Percentiles rank a stretch among this genome's conserved stretches.
phyloP scores from a whole-genome alignment of 2,329 filamentous ascomycete genomes.

The Xylaria arbuscula region DNA sequence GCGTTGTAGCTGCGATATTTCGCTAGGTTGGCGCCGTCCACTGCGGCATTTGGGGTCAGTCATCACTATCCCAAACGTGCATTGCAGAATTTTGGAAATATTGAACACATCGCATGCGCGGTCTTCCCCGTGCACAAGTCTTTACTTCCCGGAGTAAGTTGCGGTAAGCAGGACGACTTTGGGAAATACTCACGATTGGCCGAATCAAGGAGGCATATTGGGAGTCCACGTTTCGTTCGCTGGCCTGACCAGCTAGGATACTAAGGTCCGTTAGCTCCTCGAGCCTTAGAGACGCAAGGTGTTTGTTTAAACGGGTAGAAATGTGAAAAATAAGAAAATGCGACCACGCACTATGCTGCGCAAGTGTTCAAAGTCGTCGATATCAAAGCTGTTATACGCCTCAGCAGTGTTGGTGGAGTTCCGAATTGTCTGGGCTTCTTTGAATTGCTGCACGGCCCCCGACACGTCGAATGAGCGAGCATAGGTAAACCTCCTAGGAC shows the following conservation, averaged over 20 bases:
- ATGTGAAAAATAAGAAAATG: neutral
- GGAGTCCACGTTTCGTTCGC: slow-evolving; percentile 27
- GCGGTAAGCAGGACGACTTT: neutral
- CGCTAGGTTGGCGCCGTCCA: slow-evolving; percentile 27
- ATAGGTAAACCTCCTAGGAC: slow-evolving; percentile 22
- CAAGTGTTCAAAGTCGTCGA: slow-evolving; percentile 31
- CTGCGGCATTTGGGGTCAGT: slow-evolving; percentile 16
- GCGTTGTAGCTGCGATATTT: slow-evolving; percentile 17
- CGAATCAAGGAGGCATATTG: slow-evolving; percentile 30
- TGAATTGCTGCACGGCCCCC: slow-evolving; percentile 24
- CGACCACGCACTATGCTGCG: slow-evolving; percentile 26
- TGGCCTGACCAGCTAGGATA: slow-evolving; percentile 36
- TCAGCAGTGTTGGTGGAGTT: slow-evolving; percentile 16
- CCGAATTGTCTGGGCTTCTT: slow-evolving; percentile 34
- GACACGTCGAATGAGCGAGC: slow-evolving; percentile 30
- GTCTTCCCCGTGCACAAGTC: neutral
- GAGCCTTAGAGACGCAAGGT: neutral
- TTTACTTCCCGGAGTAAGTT: neutral
- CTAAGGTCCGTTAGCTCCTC: slow-evolving; percentile 16
- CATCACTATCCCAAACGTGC: neutral
- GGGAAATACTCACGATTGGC: slow-evolving; percentile 16
- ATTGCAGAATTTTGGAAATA: neutral
- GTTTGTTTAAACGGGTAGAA: neutral
- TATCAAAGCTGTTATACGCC: slow-evolving; percentile 29
- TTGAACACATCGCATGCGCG: neutral